Evolutionary conservation across 2,329 filamentous ascomycete species (phyloP).

Genomic region (Talaromyces verruculosus): DNA sequence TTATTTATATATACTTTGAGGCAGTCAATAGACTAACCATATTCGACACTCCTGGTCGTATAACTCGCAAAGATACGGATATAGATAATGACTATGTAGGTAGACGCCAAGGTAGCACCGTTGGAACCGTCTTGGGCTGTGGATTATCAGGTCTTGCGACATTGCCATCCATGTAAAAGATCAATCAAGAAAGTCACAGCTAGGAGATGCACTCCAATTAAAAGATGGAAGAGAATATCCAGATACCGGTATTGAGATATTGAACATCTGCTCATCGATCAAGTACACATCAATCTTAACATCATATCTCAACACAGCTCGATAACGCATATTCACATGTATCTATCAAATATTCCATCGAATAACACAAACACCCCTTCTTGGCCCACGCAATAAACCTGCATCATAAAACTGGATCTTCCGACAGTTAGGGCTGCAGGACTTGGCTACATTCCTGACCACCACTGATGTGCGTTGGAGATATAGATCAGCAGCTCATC

Average conservation of each 20-base stretch:
- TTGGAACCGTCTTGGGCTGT: not conserved
- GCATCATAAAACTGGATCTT: not conserved
- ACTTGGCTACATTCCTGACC: not conserved
- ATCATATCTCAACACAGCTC: not conserved
- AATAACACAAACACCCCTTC: not conserved
- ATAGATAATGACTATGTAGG: not conserved
- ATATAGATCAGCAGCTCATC: not conserved
- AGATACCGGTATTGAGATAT: not conserved
- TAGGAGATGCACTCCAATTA: not conserved
- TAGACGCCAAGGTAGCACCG: not conserved
- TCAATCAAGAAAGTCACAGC: not conserved
- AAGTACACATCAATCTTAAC: not conserved
- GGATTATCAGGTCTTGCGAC: not conserved
- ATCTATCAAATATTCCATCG: not conserved
- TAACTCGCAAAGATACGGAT: not conserved
- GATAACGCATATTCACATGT: not conserved
- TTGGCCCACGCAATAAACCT: not conserved
- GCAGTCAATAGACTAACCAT: not conserved
- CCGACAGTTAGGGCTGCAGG: not conserved
- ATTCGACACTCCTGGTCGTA: not conserved
- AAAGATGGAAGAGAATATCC: not conserved
- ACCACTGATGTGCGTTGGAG: not conserved
- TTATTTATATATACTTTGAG: not conserved
- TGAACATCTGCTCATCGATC: not conserved
- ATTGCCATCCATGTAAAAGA: not conserved